These are phyloP conservation scores for Elsinoe australis DNA, from an alignment of 2,329 filamentous ascomycete genomes.

Conservation along the genomic window DNA sequence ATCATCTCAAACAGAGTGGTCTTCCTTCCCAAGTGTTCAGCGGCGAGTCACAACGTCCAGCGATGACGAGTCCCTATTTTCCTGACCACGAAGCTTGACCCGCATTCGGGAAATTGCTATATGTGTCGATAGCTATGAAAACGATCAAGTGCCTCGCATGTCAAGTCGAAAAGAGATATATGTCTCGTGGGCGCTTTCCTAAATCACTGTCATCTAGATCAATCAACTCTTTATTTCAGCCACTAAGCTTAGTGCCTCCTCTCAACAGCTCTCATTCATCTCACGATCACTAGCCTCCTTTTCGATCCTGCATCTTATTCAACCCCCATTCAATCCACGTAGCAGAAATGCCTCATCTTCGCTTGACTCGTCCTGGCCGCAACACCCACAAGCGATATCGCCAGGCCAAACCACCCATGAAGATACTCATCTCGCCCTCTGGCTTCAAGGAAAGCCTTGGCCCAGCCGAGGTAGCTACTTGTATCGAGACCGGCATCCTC, in stretches of 20 bases:
- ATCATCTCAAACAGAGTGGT: conserved; percentile 1
- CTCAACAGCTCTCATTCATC: too few relatives aligned
- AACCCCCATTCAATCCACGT: too few relatives aligned
- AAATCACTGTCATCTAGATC: conserved; percentile 6
- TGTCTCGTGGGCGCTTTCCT: conserved; percentile 15
- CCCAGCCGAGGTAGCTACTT: conserved; percentile 43
- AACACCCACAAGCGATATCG: conserved; percentile 8
- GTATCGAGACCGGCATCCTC: conserved; percentile 44
- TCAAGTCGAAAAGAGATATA: conserved; percentile 15
- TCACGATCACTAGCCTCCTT: too few relatives aligned
- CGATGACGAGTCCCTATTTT: conserved; percentile 6
- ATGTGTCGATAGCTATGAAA: conserved; percentile 11
- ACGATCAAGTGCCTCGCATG: background rate
- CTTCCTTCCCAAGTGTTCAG: background rate
- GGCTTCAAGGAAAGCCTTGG: conserved; percentile 49
- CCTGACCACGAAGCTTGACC: background rate
- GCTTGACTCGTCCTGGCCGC: conserved; percentile 11
- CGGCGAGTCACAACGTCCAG: conserved; percentile 12
- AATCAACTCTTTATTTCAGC: background rate
- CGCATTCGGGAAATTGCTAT: conserved; percentile 11
- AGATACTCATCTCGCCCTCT: conserved; percentile 45
- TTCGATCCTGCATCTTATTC: too few relatives aligned
- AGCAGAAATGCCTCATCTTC: conserved; percentile 13
- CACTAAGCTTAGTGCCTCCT: too few relatives aligned
- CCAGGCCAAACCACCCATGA: conserved; percentile 14